Evolutionary conservation across 352 stramenopile species (phyloP).

Genomic region (Labyrinthula sp.): DNA sequence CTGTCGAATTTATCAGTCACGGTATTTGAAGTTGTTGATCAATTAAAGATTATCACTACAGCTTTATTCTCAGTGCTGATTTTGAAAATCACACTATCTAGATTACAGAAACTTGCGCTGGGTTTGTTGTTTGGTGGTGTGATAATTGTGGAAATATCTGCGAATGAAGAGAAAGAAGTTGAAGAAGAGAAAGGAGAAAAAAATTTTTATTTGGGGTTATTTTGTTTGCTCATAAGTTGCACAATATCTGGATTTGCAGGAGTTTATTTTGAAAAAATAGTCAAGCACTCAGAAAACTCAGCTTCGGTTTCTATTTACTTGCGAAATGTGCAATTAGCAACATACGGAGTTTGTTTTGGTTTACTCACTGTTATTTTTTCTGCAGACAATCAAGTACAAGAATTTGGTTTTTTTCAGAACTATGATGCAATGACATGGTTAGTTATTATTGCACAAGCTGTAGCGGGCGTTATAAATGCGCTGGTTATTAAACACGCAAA

Average conservation of each 20-base stretch:
- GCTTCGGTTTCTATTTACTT: slow-evolving; percentile 61
- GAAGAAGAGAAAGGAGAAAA: slow-evolving; percentile 28
- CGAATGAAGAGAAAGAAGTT: slow-evolving; percentile 11
- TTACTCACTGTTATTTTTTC: slow-evolving; percentile 44
- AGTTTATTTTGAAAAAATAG: slow-evolving; percentile 73
- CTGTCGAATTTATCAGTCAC: slow-evolving; percentile 13
- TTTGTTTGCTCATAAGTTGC: slow-evolving; percentile 47
- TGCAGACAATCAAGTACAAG: slow-evolving; percentile 39
- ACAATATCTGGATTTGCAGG: slow-evolving; percentile 56
- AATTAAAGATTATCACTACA: slow-evolving; percentile 60
- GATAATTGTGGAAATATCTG: slow-evolving; percentile 39
- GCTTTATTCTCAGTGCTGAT: slow-evolving; percentile 61
- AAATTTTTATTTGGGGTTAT: slow-evolving; percentile 39
- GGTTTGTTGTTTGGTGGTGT: slow-evolving; percentile 49
- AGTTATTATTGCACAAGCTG: slow-evolving; percentile 46
- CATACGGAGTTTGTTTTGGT: slow-evolving; percentile 51
- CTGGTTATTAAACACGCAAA: slow-evolving; percentile 74
- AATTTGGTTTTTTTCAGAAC: slow-evolving; percentile 50
- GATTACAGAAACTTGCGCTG: slow-evolving; percentile 49
- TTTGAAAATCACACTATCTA: slow-evolving; percentile 45
- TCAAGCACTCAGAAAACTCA: slow-evolving; percentile 47
- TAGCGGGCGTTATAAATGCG: slow-evolving; percentile 63
- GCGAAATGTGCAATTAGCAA: slow-evolving; percentile 62
- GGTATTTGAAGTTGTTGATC: slow-evolving; percentile 12
- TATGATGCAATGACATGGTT: slow-evolving; percentile 43